Evolutionary conservation across 371 early-diverging fungal genomes (phyloP).

Genomic region (Mortierella sp.): DNA sequence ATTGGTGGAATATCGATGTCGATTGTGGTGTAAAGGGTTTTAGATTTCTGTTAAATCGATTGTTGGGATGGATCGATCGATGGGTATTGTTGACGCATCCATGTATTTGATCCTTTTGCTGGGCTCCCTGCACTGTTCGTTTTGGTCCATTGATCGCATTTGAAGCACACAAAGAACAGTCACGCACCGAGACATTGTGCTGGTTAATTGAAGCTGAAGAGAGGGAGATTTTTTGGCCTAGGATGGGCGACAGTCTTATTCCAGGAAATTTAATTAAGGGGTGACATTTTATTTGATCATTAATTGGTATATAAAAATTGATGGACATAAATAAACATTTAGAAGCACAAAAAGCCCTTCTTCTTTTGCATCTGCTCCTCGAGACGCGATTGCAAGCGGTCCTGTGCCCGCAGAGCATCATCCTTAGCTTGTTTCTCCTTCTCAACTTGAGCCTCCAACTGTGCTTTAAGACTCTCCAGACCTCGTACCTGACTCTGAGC

Average conservation of each 20-base stretch:
- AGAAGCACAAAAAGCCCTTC: conserved; percentile 56
- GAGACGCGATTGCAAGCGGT: conserved; percentile 37
- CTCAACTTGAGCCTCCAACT: conserved; percentile 46
- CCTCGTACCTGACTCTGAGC: conserved; percentile 40
- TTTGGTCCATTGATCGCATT: neutral
- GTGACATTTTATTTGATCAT: neutral
- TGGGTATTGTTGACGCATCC: neutral
- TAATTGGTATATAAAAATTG: conserved; percentile 3
- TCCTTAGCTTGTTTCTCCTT: conserved; percentile 51
- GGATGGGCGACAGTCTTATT: neutral
- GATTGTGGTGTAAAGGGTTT: neutral
- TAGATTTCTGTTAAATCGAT: neutral
- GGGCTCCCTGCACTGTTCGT: neutral
- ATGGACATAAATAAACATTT: neutral
- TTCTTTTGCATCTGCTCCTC: conserved; percentile 53
- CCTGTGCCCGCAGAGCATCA: conserved; percentile 39
- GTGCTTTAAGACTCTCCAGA: conserved; percentile 36
- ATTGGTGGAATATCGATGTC: neutral
- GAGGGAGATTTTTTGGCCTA: conserved; percentile 18
- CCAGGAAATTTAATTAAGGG: conserved; percentile 5
- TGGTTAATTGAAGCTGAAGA: conserved; percentile 48
- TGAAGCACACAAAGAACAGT: conserved; percentile 12
- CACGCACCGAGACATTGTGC: conserved; percentile 56
- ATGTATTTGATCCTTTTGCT: conserved; percentile 4
- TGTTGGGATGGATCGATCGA: conserved; percentile 5